phyloP scores from a whole-genome alignment of 1,284 basidiomycete genomes.

The Sanghuangporus baumii region DNA sequence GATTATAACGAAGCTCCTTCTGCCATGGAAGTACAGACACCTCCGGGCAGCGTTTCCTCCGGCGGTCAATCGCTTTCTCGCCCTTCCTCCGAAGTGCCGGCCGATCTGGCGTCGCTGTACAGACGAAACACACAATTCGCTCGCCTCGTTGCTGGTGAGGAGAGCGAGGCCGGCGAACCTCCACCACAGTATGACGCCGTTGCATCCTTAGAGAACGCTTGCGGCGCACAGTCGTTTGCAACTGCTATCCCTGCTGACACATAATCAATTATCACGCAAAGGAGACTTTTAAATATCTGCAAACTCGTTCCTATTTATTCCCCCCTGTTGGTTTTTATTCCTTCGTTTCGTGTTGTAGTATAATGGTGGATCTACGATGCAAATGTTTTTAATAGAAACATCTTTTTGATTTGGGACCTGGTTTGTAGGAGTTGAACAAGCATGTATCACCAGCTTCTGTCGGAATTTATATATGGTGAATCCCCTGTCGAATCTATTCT shows the following conservation, averaged over 20 bases:
- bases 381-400: background rate
- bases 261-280: background rate
- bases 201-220: background rate
- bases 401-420: background rate
- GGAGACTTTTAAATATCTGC: background rate
- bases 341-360: background rate
- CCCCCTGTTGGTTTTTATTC: background rate
- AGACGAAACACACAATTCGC: conserved; percentile 46
- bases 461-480: background rate
- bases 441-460: background rate
- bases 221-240: conserved; percentile 3
- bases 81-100: conserved; percentile 19
- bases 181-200: conserved; percentile 52
- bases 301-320: background rate
- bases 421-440: background rate
- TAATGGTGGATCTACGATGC: background rate
- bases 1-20: background rate
- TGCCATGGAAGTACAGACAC: background rate
- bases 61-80: conserved; percentile 5
- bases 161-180: conserved; percentile 56
- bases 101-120: conserved; percentile 30
- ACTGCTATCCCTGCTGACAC: background rate
- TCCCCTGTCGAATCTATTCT: background rate
- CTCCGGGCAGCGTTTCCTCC: background rate
- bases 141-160: conserved; percentile 56